phyloP scores from a whole-genome alignment of 2,329 filamentous ascomycete species.

The Eutypa lata region DNA sequence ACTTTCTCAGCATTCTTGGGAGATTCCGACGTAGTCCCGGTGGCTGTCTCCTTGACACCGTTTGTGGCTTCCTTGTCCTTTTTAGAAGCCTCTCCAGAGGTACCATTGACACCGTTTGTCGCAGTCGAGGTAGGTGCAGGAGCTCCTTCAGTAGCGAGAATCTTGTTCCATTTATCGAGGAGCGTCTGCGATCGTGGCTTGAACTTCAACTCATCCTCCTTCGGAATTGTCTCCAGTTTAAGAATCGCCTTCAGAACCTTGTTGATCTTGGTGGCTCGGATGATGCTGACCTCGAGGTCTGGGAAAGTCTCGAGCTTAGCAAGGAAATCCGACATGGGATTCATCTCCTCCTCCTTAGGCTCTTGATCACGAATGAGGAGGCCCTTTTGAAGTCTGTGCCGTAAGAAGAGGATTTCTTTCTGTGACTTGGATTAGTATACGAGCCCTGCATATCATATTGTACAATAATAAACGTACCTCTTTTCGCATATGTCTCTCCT shows the following conservation, averaged over 20 bases:
- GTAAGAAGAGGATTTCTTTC: constrained; percentile 84
- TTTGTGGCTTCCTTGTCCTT: constrained; percentile 32
- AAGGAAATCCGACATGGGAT: constrained; percentile 72
- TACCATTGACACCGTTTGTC: constrained; percentile 49
- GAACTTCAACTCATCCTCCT: constrained; percentile 86
- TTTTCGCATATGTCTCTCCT: constrained; percentile 58
- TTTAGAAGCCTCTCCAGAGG: constrained; percentile 27
- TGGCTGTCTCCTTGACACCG: constrained; percentile 24
- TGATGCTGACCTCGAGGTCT: constrained; percentile 85
- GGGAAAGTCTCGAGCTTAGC: constrained; percentile 74
- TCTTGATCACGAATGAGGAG: constrained; percentile 81
- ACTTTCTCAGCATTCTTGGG: constrained; percentile 29
- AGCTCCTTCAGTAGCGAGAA: constrained; percentile 61
- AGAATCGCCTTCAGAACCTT: constrained; percentile 95
- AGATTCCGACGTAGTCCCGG: constrained; percentile 22
- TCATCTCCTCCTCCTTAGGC: constrained; percentile 85
- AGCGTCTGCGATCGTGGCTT: constrained; percentile 77
- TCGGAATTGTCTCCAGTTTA: constrained; percentile 80
- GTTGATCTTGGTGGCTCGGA: constrained; percentile 92
- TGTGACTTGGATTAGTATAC: constrained; percentile 26
- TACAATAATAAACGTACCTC: constrained; percentile 41
- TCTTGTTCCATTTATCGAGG: constrained; percentile 84
- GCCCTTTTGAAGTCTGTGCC: constrained; percentile 92
- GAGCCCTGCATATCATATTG: constrained; percentile 30
- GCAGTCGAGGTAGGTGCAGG: constrained; percentile 34